phyloP scores from a whole-genome alignment of 306 rosid species.

The Trifolium dubium region DNA sequence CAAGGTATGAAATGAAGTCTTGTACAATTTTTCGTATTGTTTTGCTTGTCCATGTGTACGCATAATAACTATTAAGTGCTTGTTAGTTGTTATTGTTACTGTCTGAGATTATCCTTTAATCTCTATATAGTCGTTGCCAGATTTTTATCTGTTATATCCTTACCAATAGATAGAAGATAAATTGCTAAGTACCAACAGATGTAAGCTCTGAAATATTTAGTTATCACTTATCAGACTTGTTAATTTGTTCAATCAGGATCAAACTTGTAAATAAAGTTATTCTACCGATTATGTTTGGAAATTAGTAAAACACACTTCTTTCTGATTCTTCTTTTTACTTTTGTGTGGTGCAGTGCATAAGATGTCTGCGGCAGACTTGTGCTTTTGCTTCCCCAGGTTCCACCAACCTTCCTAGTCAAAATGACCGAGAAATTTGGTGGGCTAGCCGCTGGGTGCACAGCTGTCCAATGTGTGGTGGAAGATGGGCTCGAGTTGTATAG shows the following conservation, averaged over 20 bases:
- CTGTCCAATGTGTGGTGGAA: conserved; percentile 98
- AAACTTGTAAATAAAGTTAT: conserved; percentile 29
- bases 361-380: conserved; percentile 94
- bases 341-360: conserved; percentile 73
- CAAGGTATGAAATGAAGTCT: conserved; percentile 64
- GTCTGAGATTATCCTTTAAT: not conserved
- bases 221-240: conserved; percentile 10
- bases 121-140: not conserved
- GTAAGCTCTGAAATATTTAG: conserved; percentile 14
- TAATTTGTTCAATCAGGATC: conserved; percentile 15
- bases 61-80: conserved; percentile 14
- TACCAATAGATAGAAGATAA: conserved; percentile 5
- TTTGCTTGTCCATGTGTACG: conserved; percentile 6
- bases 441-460: conserved; percentile 91
- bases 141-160: conserved; percentile 19
- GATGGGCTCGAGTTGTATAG: conserved; percentile 94
- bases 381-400: conserved; percentile 78
- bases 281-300: not conserved
- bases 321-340: conserved; percentile 26
- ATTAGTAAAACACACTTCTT: conserved; percentile 10
- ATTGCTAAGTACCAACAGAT: not conserved
- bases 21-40: conserved; percentile 13
- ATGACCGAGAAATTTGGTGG: conserved; percentile 83
- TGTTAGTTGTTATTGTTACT: not conserved
- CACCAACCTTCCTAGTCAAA: conserved; percentile 55